Percentiles rank a stretch among this genome's conserved stretches.
These are phyloP conservation scores for Kwoniella botswanensis DNA, from an alignment of 768 basidiomycete genomes.

Conservation along the genomic window DNA sequence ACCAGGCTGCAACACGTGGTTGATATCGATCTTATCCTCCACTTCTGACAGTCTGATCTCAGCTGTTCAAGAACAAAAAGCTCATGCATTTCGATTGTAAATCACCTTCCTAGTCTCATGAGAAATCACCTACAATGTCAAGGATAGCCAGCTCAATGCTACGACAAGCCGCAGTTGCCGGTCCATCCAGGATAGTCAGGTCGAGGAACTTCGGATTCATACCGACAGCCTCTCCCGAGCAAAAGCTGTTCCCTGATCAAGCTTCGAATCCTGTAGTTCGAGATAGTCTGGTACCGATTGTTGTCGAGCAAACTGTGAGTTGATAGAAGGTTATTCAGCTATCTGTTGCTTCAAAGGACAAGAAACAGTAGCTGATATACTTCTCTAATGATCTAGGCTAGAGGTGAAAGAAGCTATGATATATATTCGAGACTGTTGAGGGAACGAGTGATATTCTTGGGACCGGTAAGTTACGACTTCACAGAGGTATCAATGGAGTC, in stretches of 20 bases:
- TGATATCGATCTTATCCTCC: slow-evolving; percentile 1
- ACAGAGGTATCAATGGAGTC: too few species aligned
- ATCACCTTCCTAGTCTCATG: background rate
- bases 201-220: slow-evolving; percentile 20
- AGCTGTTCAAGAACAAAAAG: background rate
- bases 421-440: slow-evolving; percentile 91
- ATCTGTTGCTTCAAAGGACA: slow-evolving; percentile 7
- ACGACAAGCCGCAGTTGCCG: slow-evolving; percentile 8
- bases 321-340: background rate
- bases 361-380: slow-evolving; percentile 18
- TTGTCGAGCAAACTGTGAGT: slow-evolving; percentile 86
- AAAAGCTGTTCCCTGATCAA: background rate
- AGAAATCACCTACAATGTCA: slow-evolving; percentile 8
- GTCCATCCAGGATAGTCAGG: slow-evolving; percentile 11
- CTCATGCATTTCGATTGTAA: background rate
- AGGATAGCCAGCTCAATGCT: slow-evolving; percentile 3
- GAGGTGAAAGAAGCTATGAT: slow-evolving; percentile 68
- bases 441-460: slow-evolving; percentile 94
- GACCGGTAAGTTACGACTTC: slow-evolving; percentile 69
- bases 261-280: slow-evolving; percentile 37
- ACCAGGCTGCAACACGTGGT: background rate
- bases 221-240: background rate
- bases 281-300: slow-evolving; percentile 75
- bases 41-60: background rate
- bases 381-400: slow-evolving; percentile 38